A percentile compares a stretch with the other conserved stretches of the same genome.
Conservation (phyloP, 768 basidiomycete genomes). For the Candolleomyces eurysporus region DNA sequence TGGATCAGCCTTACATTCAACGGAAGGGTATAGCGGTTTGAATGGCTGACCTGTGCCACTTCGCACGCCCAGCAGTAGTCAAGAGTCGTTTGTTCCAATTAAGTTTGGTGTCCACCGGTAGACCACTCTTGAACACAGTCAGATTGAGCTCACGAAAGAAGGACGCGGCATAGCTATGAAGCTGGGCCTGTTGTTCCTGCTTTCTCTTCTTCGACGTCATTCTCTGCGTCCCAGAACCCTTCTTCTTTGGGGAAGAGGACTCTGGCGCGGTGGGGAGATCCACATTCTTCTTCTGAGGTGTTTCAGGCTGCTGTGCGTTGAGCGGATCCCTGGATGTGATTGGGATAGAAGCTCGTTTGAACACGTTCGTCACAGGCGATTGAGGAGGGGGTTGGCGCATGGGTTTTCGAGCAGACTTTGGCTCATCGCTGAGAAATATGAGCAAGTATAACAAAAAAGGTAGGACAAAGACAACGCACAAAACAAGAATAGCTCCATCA, state of each 20-base stretch:
- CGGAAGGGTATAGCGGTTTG: neutral
- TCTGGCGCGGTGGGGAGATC: neutral
- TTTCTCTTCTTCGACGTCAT: constrained; percentile 39
- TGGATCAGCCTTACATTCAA: neutral
- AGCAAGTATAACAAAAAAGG: neutral
- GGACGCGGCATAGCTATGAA: constrained; percentile 51
- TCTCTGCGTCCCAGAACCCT: constrained; percentile 16
- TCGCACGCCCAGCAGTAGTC: constrained; percentile 70
- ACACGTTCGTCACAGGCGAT: neutral
- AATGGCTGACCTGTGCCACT: constrained; percentile 51
- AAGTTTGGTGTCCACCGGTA: constrained; percentile 55
- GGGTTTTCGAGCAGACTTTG: constrained; percentile 47
- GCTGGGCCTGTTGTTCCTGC: constrained; percentile 41
- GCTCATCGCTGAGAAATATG: constrained; percentile 40
- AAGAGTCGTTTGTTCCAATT: constrained; percentile 66
- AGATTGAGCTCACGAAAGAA: constrained; percentile 63
- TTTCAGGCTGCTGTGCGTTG: neutral
- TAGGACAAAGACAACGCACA: constrained; percentile 21
- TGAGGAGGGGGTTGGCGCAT: constrained; percentile 18
- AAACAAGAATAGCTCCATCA: constrained; percentile 29
- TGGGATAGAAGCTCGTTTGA: neutral
- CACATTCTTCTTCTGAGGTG: too few relatives aligned
- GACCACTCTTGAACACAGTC: constrained; percentile 49
- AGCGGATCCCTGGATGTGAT: neutral
- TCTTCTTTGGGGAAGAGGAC: constrained; percentile 4